phyloP scores from a whole-genome alignment of 768 basidiomycete species.

The Imleria badia region DNA sequence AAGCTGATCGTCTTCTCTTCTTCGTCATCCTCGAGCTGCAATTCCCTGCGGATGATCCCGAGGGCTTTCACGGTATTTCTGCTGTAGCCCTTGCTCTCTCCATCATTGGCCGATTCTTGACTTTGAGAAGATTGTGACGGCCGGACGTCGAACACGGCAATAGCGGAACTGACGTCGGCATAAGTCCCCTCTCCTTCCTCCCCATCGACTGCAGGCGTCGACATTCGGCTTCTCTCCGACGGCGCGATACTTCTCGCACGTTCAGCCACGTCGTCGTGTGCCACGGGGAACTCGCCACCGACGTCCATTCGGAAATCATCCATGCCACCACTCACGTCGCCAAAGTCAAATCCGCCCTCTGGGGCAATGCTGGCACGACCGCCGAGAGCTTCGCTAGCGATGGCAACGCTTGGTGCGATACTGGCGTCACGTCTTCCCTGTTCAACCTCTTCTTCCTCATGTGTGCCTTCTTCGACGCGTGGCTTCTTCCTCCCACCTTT shows the following conservation, averaged over 20 bases:
- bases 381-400: constrained; percentile 56
- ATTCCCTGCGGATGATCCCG: constrained; percentile 67
- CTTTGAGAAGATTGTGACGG: constrained; percentile 53
- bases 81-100: constrained; percentile 76
- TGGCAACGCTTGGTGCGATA: constrained; percentile 56
- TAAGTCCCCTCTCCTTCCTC: constrained; percentile 66
- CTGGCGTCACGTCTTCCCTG: constrained; percentile 67
- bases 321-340: constrained; percentile 49
- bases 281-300: constrained; percentile 43
- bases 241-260: constrained; percentile 49
- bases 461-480: constrained; percentile 49
- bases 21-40: constrained; percentile 52
- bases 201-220: constrained; percentile 64
- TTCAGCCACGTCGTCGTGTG: constrained; percentile 33
- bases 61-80: constrained; percentile 88
- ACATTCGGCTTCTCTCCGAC: constrained; percentile 60
- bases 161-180: constrained; percentile 70
- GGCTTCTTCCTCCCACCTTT: constrained; percentile 59
- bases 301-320: constrained; percentile 78
- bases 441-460: constrained; percentile 62
- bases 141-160: constrained; percentile 76
- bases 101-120: constrained; percentile 42
- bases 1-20: constrained; percentile 74
- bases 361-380: constrained; percentile 53
- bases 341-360: constrained; percentile 61